Evolutionary conservation across 2,329 filamentous ascomycete genomes (phyloP), one percentile per base, ranked within the genome.

Genomic region (Emydomyces testavorans): DNA sequence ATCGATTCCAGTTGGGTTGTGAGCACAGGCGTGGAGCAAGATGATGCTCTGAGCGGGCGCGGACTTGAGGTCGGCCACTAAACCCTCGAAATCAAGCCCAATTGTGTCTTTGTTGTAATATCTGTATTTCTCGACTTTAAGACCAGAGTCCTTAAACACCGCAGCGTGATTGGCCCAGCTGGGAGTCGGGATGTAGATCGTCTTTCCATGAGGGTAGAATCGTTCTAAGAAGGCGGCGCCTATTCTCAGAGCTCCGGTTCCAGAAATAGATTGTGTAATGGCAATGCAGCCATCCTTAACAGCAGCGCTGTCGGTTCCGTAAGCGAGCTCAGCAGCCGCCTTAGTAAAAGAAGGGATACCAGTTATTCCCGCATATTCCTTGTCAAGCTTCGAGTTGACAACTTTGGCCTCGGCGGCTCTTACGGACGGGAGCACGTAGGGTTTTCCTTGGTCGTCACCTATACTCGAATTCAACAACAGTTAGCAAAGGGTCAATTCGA

Each of bases 101-200:
- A 95, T 96, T 63, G 90, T 96, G 66, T 94, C 82, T 77, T 94
- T 93, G 80, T 96, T 86, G 77, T 96, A 98, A 81, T 98, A 98
- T 61, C 86, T 79, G 78, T 98, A 98, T 73, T 89, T 87, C 72
- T 89, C 81, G 53, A 96, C 88, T 70, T 85, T 78, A 56, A 98
- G 78, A 50, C 89, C 87, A 26, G 86, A 84, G 70, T 96, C 89
- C 71, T 78, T 82, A 80, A 98, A 96, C 68, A 98, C 85, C 55
- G 90, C 89, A 65, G 80, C 85, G 77, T 98, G 92, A 79, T 98
- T 96, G 61, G 90, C 92, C 92, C 92, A 98, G 60, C 87, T 94
- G 45, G 92, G 92, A 49, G 76, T 89, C 53, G 92, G 92, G 65
- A 98, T 88, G 76, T 94, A 96, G 72, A 98, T 87, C 68, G 84